phyloP scores from a whole-genome alignment of 345 rosid genomes.

The Aurinia saxatilis region DNA sequence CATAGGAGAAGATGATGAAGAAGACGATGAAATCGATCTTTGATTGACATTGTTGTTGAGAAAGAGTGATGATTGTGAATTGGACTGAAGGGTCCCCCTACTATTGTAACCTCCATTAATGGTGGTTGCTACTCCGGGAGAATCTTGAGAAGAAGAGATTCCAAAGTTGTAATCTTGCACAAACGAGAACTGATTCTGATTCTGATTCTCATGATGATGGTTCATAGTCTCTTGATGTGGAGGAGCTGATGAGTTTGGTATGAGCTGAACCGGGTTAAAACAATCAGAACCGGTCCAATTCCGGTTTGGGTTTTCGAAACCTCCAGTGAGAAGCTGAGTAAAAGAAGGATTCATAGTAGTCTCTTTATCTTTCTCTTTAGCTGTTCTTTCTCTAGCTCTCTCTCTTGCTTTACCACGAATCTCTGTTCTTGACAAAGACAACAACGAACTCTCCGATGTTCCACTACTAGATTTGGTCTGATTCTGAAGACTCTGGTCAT shows the following conservation, averaged over 20 bases:
- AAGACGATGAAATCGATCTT: slow-evolving; percentile 44
- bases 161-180: slow-evolving; percentile 78
- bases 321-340: slow-evolving; percentile 70
- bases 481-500: slow-evolving; percentile 15
- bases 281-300: slow-evolving; percentile 45
- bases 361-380: slow-evolving; percentile 79
- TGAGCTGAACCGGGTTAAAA: slow-evolving; percentile 39
- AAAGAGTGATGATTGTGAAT: slow-evolving; percentile 41
- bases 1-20: slow-evolving; percentile 30
- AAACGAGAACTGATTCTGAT: slow-evolving; percentile 42
- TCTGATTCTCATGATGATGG: slow-evolving; percentile 29
- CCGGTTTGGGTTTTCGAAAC: slow-evolving; percentile 49
- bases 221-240: slow-evolving; percentile 24
- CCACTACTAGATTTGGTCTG: slow-evolving; percentile 90
- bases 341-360: slow-evolving; percentile 30
- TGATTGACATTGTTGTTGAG: slow-evolving; percentile 40
- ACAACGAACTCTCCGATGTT: slow-evolving; percentile 76
- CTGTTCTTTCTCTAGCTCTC: slow-evolving; percentile 75
- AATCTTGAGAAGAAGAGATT: slow-evolving; percentile 43
- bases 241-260: slow-evolving; percentile 33
- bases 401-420: slow-evolving; percentile 63
- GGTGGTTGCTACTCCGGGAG: slow-evolving; percentile 9
- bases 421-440: slow-evolving; percentile 70
- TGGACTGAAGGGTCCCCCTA: slow-evolving; percentile 99
- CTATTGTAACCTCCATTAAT: slow-evolving; percentile 46